Percentiles rank a stretch among this genome's conserved stretches.
phyloP scores from a whole-genome alignment of 2,329 filamentous ascomycete genomes.

The Fusarium sp. region DNA sequence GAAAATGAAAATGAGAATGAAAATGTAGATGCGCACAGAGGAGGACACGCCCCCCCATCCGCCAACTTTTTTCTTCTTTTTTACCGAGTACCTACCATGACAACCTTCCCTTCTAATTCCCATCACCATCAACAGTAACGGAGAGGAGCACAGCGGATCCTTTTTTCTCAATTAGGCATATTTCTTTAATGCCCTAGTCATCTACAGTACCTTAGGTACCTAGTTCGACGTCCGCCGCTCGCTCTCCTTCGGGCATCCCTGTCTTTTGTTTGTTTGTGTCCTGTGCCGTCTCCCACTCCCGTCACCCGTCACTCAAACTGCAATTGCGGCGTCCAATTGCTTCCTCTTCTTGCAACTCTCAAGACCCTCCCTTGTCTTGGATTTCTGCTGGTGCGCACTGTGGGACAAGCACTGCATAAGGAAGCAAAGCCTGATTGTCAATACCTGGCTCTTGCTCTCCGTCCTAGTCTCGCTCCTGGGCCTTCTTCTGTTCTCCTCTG shows the following conservation, averaged over 20 bases:
- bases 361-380: constrained; percentile 18
- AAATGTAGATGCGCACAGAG: too few species aligned
- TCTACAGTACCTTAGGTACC: not conserved
- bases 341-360: constrained; percentile 14
- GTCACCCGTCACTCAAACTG: constrained; percentile 11
- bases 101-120: not conserved
- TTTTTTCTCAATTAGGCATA: constrained; percentile 13
- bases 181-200: constrained; percentile 13
- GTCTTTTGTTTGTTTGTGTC: constrained; percentile 12
- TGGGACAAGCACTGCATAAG: constrained; percentile 16
- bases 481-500: not conserved
- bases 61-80: constrained; percentile 9
- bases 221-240: constrained; percentile 29
- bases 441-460: constrained; percentile 6
- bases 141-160: constrained; percentile 5
- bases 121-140: not conserved
- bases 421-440: constrained; percentile 28
- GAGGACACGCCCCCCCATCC: constrained; percentile 17
- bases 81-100: too few species aligned
- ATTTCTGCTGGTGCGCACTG: constrained; percentile 13
- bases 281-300: constrained; percentile 3
- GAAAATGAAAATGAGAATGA: too few species aligned
- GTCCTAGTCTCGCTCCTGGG: constrained; percentile 10
- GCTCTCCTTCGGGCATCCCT: constrained; percentile 1
- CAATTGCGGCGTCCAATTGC: constrained; percentile 26